Conservation (phyloP, 345 rosid species). For the Rhodomyrtus tomentosa region DNA sequence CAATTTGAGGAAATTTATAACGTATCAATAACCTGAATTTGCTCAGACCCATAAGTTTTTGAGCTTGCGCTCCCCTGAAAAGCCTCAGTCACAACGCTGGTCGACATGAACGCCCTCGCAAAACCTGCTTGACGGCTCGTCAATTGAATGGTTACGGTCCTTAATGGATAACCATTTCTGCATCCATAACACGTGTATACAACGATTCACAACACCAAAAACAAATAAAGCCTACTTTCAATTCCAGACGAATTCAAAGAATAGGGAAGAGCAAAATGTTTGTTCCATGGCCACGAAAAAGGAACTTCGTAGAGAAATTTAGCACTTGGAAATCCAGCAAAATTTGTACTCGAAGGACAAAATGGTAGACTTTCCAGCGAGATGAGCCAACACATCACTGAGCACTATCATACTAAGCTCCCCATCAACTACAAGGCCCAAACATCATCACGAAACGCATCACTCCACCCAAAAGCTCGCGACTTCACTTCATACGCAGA, state of each 20-base stretch:
- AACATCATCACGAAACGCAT: neutral
- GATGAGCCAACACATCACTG: neutral
- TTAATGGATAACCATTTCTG: constrained; percentile 39
- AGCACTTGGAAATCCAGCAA: neutral
- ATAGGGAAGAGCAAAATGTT: neutral
- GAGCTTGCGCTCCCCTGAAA: constrained; percentile 40
- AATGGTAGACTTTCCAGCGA: neutral
- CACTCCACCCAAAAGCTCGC: neutral
- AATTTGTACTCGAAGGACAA: neutral
- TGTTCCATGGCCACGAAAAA: neutral
- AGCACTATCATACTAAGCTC: neutral
- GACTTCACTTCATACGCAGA: neutral
- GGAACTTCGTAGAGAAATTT: neutral
- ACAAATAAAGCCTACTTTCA: neutral
- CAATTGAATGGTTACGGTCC: constrained; percentile 13
- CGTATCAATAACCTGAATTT: constrained; percentile 55
- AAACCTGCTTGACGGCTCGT: constrained; percentile 23
- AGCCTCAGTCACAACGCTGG: constrained; percentile 44
- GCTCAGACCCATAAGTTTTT: constrained; percentile 67
- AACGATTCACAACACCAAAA: neutral
- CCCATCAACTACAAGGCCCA: neutral
- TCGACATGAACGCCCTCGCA: constrained; percentile 56
- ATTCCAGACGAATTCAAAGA: neutral
- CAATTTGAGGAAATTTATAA: neutral
- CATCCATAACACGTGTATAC: neutral